Conservation (phyloP, 257 asterid species). For the Ajuga chamaepitys region DNA sequence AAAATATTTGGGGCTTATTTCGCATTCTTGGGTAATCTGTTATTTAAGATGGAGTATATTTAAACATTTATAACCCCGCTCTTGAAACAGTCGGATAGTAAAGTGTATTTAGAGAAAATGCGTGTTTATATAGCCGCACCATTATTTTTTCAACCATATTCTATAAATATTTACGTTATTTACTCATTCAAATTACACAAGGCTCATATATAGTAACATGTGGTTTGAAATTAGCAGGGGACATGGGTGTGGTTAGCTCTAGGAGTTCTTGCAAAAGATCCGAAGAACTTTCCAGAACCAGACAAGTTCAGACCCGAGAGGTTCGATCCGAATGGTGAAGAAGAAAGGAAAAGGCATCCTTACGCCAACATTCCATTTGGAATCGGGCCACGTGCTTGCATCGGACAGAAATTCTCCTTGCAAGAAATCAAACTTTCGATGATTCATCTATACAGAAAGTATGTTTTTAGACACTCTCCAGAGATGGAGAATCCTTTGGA, state of each 20-base stretch:
- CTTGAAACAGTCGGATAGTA: too few species aligned
- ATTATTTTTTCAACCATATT: too few species aligned
- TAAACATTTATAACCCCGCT: too few species aligned
- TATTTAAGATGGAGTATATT: too few species aligned
- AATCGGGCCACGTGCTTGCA: slow-evolving; percentile 89
- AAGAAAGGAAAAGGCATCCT: slow-evolving; percentile 80
- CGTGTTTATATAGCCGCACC: too few species aligned
- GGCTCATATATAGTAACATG: too few species aligned
- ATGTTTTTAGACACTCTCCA: slow-evolving; percentile 61
- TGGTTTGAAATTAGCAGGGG: slow-evolving; percentile 40
- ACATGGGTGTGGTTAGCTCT: slow-evolving; percentile 98
- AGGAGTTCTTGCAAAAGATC: slow-evolving; percentile 90
- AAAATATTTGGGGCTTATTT: too few species aligned
- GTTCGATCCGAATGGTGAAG: slow-evolving; percentile 82
- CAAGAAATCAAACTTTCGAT: slow-evolving; percentile 75
- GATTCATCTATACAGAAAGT: slow-evolving; percentile 70
- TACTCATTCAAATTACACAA: too few species aligned
- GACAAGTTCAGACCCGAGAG: slow-evolving; percentile 90
- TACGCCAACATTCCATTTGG: slow-evolving; percentile 95
- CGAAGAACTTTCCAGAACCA: slow-evolving; percentile 76
- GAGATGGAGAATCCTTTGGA: slow-evolving; percentile 76
- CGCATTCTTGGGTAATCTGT: too few species aligned
- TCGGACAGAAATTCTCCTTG: slow-evolving; percentile 81
- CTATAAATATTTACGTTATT: too few species aligned
- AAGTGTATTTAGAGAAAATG: too few species aligned